Evolutionary conservation across 2,329 filamentous ascomycete species (phyloP).

Genomic region (Alternaria arbusti): DNA sequence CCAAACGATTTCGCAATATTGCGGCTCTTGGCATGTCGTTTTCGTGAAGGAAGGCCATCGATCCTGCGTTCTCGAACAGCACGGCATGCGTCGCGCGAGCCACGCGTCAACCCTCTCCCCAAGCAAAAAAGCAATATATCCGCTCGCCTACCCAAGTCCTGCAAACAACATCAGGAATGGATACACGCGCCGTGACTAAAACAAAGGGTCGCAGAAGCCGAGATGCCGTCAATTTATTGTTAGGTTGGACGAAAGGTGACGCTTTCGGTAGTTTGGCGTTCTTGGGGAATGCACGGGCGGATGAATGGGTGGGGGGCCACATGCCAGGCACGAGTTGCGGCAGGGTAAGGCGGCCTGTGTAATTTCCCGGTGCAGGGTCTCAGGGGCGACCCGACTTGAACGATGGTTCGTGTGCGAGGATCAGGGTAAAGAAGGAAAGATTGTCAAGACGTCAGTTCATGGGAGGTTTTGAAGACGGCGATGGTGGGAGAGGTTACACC

Average conservation of each 20-base stretch:
- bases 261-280: neutral
- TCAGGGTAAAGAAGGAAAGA: neutral
- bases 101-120: neutral
- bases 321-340: neutral
- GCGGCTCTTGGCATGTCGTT: neutral
- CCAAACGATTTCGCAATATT: neutral
- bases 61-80: neutral
- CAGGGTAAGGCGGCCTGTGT: neutral
- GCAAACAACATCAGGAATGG: neutral
- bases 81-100: neutral
- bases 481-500: too few relatives aligned
- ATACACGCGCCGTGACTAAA: neutral
- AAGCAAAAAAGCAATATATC: neutral
- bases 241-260: neutral
- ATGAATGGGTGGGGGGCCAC: neutral
- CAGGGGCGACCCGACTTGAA: neutral
- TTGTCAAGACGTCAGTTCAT: neutral
- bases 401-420: neutral
- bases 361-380: slow-evolving; percentile 5
- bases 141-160: neutral
- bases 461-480: neutral
- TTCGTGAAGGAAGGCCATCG: neutral
- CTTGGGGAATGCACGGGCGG: neutral
- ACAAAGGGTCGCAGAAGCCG: neutral
- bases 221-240: neutral